Conservation (phyloP, 2,329 filamentous ascomycete species). For the Xylariaceae sp. region DNA sequence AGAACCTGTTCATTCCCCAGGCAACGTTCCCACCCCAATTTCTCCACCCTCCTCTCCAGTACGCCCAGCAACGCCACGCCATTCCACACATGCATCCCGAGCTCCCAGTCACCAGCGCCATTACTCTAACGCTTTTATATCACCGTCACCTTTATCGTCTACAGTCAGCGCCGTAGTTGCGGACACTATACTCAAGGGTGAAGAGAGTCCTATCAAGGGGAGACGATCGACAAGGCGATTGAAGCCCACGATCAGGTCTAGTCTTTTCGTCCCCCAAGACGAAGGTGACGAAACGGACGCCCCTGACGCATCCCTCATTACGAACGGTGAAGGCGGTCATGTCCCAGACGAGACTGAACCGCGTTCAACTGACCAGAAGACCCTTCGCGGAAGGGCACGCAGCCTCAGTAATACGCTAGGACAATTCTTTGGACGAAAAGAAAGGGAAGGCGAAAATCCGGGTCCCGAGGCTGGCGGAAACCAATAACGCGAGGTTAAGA, state of each 20-base stretch:
- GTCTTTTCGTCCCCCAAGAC: constrained; percentile 48
- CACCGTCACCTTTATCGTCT: constrained; percentile 54
- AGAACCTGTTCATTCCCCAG: constrained; percentile 25
- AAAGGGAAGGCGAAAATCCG: constrained; percentile 25
- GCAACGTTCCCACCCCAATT: constrained; percentile 15
- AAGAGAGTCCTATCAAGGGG: constrained; percentile 36
- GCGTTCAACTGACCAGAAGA: constrained; percentile 13
- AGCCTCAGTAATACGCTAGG: constrained; percentile 38
- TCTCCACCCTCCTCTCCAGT: constrained; percentile 25
- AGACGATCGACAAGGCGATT: constrained; percentile 43
- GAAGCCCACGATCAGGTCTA: constrained; percentile 47
- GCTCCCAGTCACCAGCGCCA: constrained; percentile 37
- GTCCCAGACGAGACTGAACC: constrained; percentile 20
- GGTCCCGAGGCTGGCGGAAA: constrained; percentile 25
- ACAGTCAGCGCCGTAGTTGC: constrained; percentile 54
- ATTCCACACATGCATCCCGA: constrained; percentile 30
- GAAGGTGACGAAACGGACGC: constrained; percentile 23
- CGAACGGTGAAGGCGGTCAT: constrained; percentile 17
- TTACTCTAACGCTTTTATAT: constrained; percentile 47
- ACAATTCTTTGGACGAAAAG: constrained; percentile 32
- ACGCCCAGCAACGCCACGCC: constrained; percentile 30
- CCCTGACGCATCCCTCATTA: constrained; percentile 23
- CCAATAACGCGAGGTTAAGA: constrained; percentile 13
- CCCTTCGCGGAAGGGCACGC: constrained; percentile 33
- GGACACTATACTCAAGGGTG: constrained; percentile 47